These are phyloP conservation scores for Pelagophyceae sp. DNA, from an alignment of 352 stramenopile genomes.

Conservation along the genomic window DNA sequence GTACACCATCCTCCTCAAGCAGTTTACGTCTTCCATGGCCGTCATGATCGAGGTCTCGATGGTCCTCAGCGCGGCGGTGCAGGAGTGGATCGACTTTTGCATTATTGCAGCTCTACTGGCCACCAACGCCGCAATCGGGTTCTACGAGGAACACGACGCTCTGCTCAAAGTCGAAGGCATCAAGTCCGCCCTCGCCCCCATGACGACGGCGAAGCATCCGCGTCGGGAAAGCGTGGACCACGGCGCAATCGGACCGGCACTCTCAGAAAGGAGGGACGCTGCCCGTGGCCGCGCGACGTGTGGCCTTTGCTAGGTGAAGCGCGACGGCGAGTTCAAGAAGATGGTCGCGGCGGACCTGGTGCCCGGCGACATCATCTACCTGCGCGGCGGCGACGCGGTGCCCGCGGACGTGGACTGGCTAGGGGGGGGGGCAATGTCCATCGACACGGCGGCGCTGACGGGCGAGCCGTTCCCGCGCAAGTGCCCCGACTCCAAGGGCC, in stretches of 20 bases:
- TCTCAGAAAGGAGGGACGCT: too few species aligned
- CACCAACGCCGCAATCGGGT: slow-evolving; percentile 43
- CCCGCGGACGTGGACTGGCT: slow-evolving; percentile 80
- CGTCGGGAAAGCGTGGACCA: too few species aligned
- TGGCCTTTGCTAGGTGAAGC: too few species aligned
- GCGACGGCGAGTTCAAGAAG: slow-evolving; percentile 5
- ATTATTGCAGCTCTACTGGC: slow-evolving; percentile 40
- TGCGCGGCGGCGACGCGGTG: slow-evolving; percentile 60
- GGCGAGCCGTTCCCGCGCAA: slow-evolving; percentile 83
- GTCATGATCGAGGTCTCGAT: slow-evolving; percentile 84
- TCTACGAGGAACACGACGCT: slow-evolving; percentile 55
- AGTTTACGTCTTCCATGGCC: slow-evolving; percentile 68
- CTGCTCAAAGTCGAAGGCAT: background rate
- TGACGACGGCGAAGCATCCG: too few species aligned
- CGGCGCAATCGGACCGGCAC: too few species aligned
- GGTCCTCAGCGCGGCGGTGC: slow-evolving; percentile 52
- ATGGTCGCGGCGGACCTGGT: slow-evolving; percentile 39
- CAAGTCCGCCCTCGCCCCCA: background rate
- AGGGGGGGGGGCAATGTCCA: slow-evolving; percentile 53
- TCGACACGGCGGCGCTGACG: slow-evolving; percentile 82
- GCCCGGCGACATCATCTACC: slow-evolving; percentile 42
- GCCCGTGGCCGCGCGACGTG: too few species aligned
- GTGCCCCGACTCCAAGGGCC: background rate
- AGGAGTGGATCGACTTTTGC: slow-evolving; percentile 41
- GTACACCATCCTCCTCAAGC: slow-evolving; percentile 42